Base-by-base conservation (phyloP, 768 basidiomycete species). In the Lentinula lateritia region DNA sequence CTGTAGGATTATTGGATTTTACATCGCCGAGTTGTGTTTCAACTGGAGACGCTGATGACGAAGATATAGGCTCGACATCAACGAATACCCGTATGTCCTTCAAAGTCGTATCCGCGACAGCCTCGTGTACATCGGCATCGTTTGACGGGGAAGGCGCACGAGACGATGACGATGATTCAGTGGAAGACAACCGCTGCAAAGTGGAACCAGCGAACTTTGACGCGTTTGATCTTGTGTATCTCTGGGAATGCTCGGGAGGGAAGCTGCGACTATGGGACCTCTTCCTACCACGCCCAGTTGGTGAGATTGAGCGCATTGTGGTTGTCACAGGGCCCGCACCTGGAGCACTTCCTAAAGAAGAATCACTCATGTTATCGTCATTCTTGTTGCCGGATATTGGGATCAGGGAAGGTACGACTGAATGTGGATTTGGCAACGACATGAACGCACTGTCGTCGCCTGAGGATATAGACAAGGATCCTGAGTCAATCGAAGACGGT, bases 181-280 rank as follows among this genome's bases (percentile, higher is more conserved):
- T 35, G 20, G 57, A 46, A 23, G 57, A 58, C 16, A 50, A n/a
- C 12, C 32, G 57, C 18, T 58, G 58, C 35, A 48, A 32, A 50
- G 15, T 12, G 5, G 58, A 5, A 4, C 34, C 13, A 58, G 7
- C 39, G 15, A 6, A 7, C 5, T 13, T 42, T 57, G 0, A n/a
- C 16, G 36, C 23, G 54, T 15, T 32, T 43, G 36, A 20, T 42
- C 23, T 56, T 28, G 28, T 6, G 36, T 50, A 50, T 18, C 42
- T 16, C 12, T 48, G 36, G 10, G 6, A 13, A 28, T 35, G 15
- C 15, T 60, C 59, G 5, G 18, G 36, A 50, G 59, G 48, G 32
- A 60, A 60, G 35, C 59, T 60, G 9, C 50, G 48, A 52, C 59
- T 60, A 50, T 60, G 50, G 12, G 59, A 52, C 35, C 59, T 34